Base-by-base conservation (phyloP, 306 rosid genomes). In the Dalbergia cochinchinensis region DNA sequence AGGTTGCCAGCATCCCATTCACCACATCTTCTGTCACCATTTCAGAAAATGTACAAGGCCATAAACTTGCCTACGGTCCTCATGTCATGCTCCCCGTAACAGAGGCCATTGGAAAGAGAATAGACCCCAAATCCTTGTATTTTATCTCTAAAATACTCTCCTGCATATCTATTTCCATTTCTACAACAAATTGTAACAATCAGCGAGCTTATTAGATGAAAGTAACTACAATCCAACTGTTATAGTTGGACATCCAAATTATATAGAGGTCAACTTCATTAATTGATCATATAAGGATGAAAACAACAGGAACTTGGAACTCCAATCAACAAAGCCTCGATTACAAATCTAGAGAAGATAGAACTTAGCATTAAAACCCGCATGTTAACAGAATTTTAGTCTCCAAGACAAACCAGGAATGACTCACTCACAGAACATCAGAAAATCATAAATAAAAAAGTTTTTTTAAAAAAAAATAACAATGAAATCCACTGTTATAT, bases 71-170 rank as follows among this genome's bases (percentile, higher is more conserved):
- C 91, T 90, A 0, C 94, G 89, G 15, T 98, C 98, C 63, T 96
- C 99, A 39, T 96, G 98, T 98, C 99, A 96, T 5, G 98, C 94
- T 4, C 99, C 99, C 66, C 99, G 3, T 96, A 96, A 54, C 96
- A 91, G 82, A 93, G 99, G 13, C 97, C 97, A 66, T 96, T 93
- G 15, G 94, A 83, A 96, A 96, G 76, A 90, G 93, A n/a, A 78
- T 96, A 96, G n/a, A 91, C 87, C 8, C 99, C 99, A 78, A 96
- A 96, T 82, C 98, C 99, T 80, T 96, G 99, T 70, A 96, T 90
- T 82, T 89, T 96, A 88, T 96, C 99, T n/a, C 98, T 98, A 68
- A 96, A 96, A 83, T 96, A 96, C 86, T 96, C 99, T 31, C 99
- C 99, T 6, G 97, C 97, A 86, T 96, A 96, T 71, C 93, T 89